Evolutionary conservation across 441 rosid species (phyloP), one percentile per base, ranked within the genome.

Genomic region (Eruca vesicaria): DNA sequence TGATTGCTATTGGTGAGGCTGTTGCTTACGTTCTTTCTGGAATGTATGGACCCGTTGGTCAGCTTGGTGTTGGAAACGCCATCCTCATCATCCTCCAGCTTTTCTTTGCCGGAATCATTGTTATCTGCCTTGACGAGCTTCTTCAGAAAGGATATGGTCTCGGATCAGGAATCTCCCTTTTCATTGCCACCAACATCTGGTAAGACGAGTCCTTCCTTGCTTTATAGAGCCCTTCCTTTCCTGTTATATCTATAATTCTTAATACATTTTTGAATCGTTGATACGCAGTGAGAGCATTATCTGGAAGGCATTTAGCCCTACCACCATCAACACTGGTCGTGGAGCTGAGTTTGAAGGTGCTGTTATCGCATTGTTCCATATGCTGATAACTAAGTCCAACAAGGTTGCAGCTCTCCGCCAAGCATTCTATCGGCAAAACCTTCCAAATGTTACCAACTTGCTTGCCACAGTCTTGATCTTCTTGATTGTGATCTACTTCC

Each of bases 331-430:
- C 82, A 90, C 94, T n/a, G 98, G 98, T 0, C 86, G 99, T n/a
- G 99, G 99, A 48, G 98, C 99, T 64, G 97, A 95, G 78, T 95
- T 95, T 82, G 99, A 95, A 85, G 99, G 98, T 69, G 98, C 96
- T 60, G 91, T 94, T 32, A 90, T 94, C 77, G 97, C 97, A 43
- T 72, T 94, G 62, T 90, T 94, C 90, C 99, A 94, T 76, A 82
- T 89, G 63, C 81, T 94, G 48, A 88, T 95, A 69, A 93, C 99
- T 2, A 80, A 94, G 67, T 84, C 91, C 2, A 90, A 95, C 81
- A 95, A 95, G 61, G 92, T 91, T 31, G 90, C 93, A 0, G 98
- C 90, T 4, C 89, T 95, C 26, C 85, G 94, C 2, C 96, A 95
- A 73, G 99, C 98, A 10, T 95, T 95, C 71, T 95, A 95, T 81